Evolutionary conservation across 192 early-diverging fungal species (phyloP).

Genomic region (Oehlia diaphana): DNA sequence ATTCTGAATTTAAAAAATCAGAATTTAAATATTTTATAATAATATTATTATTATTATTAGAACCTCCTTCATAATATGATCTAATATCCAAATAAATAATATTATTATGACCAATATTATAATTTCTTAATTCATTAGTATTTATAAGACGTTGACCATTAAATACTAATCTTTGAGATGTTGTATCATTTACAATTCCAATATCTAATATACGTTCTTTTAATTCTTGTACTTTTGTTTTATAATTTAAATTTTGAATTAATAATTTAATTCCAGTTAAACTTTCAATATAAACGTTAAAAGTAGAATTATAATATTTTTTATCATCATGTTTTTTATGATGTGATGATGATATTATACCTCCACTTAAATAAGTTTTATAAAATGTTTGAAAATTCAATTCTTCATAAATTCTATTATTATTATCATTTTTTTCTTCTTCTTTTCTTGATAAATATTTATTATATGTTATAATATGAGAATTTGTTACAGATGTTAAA

Average conservation of each 20-base stretch:
- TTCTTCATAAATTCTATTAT: not conserved
- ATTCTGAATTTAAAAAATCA: not conserved
- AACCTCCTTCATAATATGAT: not conserved
- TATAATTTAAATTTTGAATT: not conserved
- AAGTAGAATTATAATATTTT: not conserved
- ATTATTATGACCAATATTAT: not conserved
- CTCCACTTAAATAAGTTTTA: not conserved
- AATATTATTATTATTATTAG: not conserved
- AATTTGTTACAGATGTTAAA: not conserved
- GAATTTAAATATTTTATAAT: constrained; percentile 1
- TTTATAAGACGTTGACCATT: not conserved
- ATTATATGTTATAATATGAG: not conserved
- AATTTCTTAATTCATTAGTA: not conserved
- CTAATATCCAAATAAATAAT: not conserved
- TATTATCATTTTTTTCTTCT: not conserved
- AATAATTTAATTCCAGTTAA: not conserved
- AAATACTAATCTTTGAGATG: not conserved
- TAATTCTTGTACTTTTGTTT: not conserved
- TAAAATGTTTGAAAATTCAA: not conserved
- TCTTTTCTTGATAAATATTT: not conserved
- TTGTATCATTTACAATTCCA: not conserved
- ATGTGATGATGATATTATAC: not conserved
- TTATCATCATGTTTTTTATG: not conserved
- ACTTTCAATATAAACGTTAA: not conserved
- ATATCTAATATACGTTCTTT: not conserved